These are phyloP conservation scores for Wickerhamomyces subpelliculosus DNA, from an alignment of 805 yeast species.

Conservation along the genomic window DNA sequence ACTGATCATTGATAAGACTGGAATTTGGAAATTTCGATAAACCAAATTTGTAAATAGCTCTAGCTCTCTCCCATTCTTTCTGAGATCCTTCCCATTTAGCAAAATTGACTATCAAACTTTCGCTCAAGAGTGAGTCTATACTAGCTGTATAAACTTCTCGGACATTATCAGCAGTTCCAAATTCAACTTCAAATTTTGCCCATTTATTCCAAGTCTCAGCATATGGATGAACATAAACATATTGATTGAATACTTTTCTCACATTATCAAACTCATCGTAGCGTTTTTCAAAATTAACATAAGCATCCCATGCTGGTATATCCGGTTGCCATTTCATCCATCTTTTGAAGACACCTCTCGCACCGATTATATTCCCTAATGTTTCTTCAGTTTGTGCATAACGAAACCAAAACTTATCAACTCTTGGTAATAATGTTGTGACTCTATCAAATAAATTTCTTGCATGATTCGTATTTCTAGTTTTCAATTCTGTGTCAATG, in stretches of 20 bases:
- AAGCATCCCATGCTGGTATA: slow-evolving; percentile 65
- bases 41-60: slow-evolving; percentile 49
- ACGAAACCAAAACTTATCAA: slow-evolving; percentile 81
- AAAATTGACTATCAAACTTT: slow-evolving; percentile 43
- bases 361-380: slow-evolving; percentile 53
- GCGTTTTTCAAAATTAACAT: slow-evolving; percentile 63
- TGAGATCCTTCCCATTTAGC: slow-evolving; percentile 63
- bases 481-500: slow-evolving; percentile 67
- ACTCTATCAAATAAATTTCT: slow-evolving; percentile 79
- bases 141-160: slow-evolving; percentile 65
- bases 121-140: slow-evolving; percentile 42
- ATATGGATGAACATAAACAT: slow-evolving; percentile 44
- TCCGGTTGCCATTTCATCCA: slow-evolving; percentile 82
- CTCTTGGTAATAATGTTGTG: slow-evolving; percentile 63
- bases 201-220: slow-evolving; percentile 66
- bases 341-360: slow-evolving; percentile 59
- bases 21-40: slow-evolving; percentile 36
- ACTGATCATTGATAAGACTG: slow-evolving; percentile 31
- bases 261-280: slow-evolving; percentile 52
- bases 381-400: slow-evolving; percentile 81
- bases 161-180: slow-evolving; percentile 38
- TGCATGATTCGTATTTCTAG: slow-evolving; percentile 78
- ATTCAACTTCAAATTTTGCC: slow-evolving; percentile 61
- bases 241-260: slow-evolving; percentile 50
- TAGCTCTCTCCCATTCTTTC: slow-evolving; percentile 55